phyloP scores from a whole-genome alignment of 2,329 filamentous ascomycete genomes.

The Monosporascus sp. region DNA sequence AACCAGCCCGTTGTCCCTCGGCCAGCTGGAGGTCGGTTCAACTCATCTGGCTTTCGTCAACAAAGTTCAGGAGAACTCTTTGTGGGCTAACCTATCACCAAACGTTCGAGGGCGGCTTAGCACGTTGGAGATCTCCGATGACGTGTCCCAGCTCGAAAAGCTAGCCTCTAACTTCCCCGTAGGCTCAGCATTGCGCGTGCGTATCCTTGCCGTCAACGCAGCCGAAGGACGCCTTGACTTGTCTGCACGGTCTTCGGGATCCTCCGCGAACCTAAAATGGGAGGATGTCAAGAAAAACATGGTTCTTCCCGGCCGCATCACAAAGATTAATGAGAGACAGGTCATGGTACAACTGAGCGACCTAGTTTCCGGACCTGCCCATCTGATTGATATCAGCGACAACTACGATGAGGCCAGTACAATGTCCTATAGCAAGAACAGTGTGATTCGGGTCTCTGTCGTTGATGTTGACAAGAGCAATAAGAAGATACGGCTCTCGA shows the following conservation, averaged over 20 bases:
- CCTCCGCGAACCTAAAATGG: constrained; percentile 58
- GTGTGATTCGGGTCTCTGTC: constrained; percentile 82
- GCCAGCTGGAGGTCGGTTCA: constrained; percentile 67
- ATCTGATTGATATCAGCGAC: constrained; percentile 78
- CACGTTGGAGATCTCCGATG: constrained; percentile 79
- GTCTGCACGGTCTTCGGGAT: constrained; percentile 62
- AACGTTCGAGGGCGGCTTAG: constrained; percentile 80
- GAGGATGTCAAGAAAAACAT: constrained; percentile 70
- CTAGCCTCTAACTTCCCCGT: constrained; percentile 77
- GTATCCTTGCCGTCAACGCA: constrained; percentile 68
- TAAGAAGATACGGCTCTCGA: constrained; percentile 77
- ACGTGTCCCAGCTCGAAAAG: constrained; percentile 72
- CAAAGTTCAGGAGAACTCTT: constrained; percentile 71
- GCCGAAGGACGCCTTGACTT: constrained; percentile 75
- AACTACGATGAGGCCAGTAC: constrained; percentile 79
- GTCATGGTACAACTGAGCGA: constrained; percentile 84
- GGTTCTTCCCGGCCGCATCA: constrained; percentile 77
- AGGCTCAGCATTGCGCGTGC: constrained; percentile 80
- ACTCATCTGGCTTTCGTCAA: constrained; percentile 82
- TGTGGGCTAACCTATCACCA: constrained; percentile 90
- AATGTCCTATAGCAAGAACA: constrained; percentile 71
- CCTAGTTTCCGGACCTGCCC: constrained; percentile 70
- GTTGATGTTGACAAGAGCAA: constrained; percentile 75
- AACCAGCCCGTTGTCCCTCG: constrained; percentile 56
- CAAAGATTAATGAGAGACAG: constrained; percentile 78